phyloP scores from a whole-genome alignment of 2,329 filamentous ascomycete genomes.

The Calonectria pteridis region DNA sequence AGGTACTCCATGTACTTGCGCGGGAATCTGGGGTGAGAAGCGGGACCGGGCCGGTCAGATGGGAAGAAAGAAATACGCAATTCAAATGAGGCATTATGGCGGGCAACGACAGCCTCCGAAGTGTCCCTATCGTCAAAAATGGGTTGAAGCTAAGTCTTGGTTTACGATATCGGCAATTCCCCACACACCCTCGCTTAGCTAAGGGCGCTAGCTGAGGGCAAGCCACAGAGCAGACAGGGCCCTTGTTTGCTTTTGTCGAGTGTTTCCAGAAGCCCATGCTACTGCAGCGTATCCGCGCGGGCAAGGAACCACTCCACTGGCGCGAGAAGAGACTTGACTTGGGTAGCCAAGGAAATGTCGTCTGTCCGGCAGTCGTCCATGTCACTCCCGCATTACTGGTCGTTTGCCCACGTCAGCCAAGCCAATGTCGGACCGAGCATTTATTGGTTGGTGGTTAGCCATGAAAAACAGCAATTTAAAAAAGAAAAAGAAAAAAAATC shows the following conservation, averaged over 20 bases:
- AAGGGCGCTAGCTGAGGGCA: background rate
- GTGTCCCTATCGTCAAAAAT: conserved; percentile 16
- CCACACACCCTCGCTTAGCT: conserved; percentile 15
- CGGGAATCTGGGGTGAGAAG: conserved; percentile 10
- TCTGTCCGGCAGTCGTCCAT: conserved; percentile 14
- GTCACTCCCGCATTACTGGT: conserved; percentile 7
- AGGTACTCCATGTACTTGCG: conserved; percentile 13
- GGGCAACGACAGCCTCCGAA: background rate
- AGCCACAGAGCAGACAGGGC: background rate
- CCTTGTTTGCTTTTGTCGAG: conserved; percentile 16
- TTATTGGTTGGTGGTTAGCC: background rate
- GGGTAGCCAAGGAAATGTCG: conserved; percentile 8
- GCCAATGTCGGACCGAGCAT: background rate
- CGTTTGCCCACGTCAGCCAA: background rate
- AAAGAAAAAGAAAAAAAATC: background rate
- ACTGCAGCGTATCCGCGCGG: conserved; percentile 18
- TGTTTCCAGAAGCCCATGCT: conserved; percentile 22
- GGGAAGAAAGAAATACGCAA: background rate
- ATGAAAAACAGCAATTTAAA: background rate
- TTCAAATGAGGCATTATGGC: conserved; percentile 20
- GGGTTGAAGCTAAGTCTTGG: conserved; percentile 14
- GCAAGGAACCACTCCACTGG: conserved; percentile 8
- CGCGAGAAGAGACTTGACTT: background rate
- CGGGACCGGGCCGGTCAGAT: conserved; percentile 40
- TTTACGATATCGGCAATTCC: background rate